Percentiles rank a stretch among this genome's conserved stretches.
These are phyloP conservation scores for Vicia faba DNA, from an alignment of 306 rosid species.

Conservation along the genomic window DNA sequence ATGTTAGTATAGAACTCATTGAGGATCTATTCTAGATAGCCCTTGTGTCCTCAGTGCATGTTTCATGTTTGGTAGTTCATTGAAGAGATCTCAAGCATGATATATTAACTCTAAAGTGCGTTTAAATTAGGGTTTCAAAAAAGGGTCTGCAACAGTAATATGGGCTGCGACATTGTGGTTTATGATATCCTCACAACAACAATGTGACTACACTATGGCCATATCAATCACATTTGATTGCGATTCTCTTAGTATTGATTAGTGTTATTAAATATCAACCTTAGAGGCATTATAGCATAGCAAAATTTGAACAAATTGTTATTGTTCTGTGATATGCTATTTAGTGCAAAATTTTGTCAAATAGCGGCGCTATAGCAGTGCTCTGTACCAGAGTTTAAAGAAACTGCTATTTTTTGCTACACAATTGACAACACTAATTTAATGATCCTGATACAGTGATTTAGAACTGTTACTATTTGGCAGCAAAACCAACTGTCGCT, in stretches of 20 bases:
- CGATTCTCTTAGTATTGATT: not conserved
- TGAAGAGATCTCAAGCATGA: not conserved
- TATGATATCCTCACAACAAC: not conserved
- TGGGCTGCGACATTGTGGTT: not conserved
- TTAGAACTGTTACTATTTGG: not conserved
- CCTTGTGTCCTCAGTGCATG: not conserved
- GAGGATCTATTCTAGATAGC: conserved; percentile 1
- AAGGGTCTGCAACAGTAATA: not conserved
- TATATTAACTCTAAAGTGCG: not conserved
- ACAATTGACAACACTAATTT: too few relatives aligned
- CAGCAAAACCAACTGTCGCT: not conserved
- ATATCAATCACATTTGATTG: not conserved
- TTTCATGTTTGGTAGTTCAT: not conserved
- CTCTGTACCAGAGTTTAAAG: too few relatives aligned
- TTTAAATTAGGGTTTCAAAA: not conserved
- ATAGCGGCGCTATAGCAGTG: too few relatives aligned
- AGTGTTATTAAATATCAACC: too few relatives aligned
- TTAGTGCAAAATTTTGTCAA: too few relatives aligned
- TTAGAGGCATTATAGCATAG: too few relatives aligned
- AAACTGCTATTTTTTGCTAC: too few relatives aligned
- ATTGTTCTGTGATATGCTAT: too few relatives aligned
- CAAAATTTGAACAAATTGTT: too few relatives aligned
- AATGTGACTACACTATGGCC: not conserved
- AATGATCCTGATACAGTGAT: not conserved
- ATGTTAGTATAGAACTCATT: not conserved